These are phyloP conservation scores for Phanerodontia chrysosporium DNA, from an alignment of 768 basidiomycete species.

Conservation along the genomic window DNA sequence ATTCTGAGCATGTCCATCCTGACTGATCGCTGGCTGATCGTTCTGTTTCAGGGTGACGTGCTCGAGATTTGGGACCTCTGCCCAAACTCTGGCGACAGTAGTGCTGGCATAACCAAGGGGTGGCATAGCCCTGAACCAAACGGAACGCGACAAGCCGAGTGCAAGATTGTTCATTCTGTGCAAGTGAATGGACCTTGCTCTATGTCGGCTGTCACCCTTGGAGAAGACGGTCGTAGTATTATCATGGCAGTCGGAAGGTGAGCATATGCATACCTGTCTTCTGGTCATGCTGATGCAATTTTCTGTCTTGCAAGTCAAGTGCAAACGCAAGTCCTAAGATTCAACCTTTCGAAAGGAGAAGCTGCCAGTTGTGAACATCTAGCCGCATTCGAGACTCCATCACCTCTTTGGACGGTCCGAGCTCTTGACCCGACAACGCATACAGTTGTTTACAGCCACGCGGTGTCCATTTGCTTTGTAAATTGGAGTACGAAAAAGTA, in stretches of 20 bases:
- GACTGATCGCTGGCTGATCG: constrained; percentile 45
- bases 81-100: neutral
- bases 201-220: constrained; percentile 12
- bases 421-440: constrained; percentile 30
- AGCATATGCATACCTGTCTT: neutral
- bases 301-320: neutral
- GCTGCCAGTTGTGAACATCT: neutral
- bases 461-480: constrained; percentile 32
- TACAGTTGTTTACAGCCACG: constrained; percentile 30
- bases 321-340: neutral
- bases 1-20: constrained; percentile 38
- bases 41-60: constrained; percentile 38
- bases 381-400: neutral
- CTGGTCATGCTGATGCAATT: neutral
- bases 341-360: neutral
- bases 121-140: neutral
- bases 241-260: constrained; percentile 23
- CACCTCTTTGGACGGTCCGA: constrained; percentile 26
- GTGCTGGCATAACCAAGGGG: neutral
- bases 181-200: neutral
- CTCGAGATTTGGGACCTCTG: constrained; percentile 39
- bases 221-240: constrained; percentile 9
- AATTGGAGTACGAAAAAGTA: constrained; percentile 31
- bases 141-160: neutral
- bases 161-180: neutral